Evolutionary conservation across 805 yeast genomes (phyloP).

Genomic region (Schwanniomyces pseudopolymorphus): DNA sequence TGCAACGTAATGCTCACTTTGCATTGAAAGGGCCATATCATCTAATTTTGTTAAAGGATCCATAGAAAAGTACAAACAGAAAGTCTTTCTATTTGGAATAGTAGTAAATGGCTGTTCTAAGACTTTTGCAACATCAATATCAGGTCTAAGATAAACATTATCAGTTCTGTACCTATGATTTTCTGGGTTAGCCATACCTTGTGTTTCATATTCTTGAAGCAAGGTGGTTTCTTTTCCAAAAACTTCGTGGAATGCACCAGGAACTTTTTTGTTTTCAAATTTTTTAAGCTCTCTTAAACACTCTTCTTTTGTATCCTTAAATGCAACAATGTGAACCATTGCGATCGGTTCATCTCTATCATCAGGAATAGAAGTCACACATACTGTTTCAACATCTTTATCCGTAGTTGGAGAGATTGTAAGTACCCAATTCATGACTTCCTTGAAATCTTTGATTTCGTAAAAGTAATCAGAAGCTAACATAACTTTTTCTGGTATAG

Average conservation of each 20-base stretch:
- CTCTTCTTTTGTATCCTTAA: neutral
- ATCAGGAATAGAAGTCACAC: conserved; percentile 1
- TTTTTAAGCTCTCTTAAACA: conserved; percentile 1
- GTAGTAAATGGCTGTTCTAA: neutral
- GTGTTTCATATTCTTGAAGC: neutral
- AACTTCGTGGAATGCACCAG: neutral
- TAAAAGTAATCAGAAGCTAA: neutral
- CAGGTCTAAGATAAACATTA: conserved; percentile 1
- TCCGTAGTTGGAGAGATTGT: neutral
- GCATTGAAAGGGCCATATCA: neutral
- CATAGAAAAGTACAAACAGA: conserved; percentile 1
- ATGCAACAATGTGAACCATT: neutral
- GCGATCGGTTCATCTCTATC: neutral
- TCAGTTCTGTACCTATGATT: conserved; percentile 1
- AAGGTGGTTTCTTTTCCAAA: conserved; percentile 1
- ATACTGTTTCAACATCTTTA: conserved; percentile 1
- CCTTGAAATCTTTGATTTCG: neutral
- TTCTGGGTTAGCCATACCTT: neutral
- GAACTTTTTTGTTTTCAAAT: neutral
- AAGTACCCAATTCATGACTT: neutral
- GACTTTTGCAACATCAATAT: neutral
- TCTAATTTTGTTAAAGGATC: conserved; percentile 1
- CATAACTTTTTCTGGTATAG: neutral
- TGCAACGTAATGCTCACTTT: conserved; percentile 1
- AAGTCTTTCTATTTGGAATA: neutral